Evolutionary conservation across 768 basidiomycete species (phyloP), one percentile per base, ranked within the genome.

Genomic region (Dioszegia aurantiaca): DNA sequence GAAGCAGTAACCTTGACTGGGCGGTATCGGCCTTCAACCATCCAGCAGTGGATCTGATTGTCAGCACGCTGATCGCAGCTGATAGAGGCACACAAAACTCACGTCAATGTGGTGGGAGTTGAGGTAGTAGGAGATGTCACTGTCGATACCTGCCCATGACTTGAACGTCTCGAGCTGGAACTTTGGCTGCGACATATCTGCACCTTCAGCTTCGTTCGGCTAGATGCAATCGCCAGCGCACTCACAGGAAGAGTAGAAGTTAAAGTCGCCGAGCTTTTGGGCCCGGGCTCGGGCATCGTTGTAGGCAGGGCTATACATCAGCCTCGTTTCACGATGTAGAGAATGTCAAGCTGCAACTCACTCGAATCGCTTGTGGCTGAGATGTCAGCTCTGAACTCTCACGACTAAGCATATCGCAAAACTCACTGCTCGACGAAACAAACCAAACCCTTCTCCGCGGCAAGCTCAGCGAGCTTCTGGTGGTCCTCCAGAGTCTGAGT

Each of bases 181-280:
- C 79, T 95, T 95, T 41, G 92, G 92, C 76, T 94, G 92, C 70
- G 88, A 90, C 92, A 95, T 95, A 90, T 92, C 64, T 65, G 27
- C 27, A 19, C 0, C 23, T 36, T 60, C 28, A 58, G 58, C 48
- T 41, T n/a, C 17, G 24, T 14, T 33, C 33, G 40, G 30, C 19
- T 24, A 27, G 4, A 17, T 6, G 21, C 19, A 19, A 55, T 6
- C 17, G 41, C 10, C 28, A 21, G 24, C 28, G 12, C n/a, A 40
- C 61, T 55, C 28, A 62, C 61, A 94, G 36, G 90, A 89, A 65
- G 81, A 89, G 84, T 91, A 94, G 78, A 90, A 94, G 79, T 92
- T 94, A 80, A 92, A 90, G 77, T 93, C 89, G 31, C 91, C 90
- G 24, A 93, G 81, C 56, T 68, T 73, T 6, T 82, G 78, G 26